These are phyloP conservation scores for Eremothecium sinecaudum DNA, from an alignment of 1,139 yeast species.

Conservation along the genomic window DNA sequence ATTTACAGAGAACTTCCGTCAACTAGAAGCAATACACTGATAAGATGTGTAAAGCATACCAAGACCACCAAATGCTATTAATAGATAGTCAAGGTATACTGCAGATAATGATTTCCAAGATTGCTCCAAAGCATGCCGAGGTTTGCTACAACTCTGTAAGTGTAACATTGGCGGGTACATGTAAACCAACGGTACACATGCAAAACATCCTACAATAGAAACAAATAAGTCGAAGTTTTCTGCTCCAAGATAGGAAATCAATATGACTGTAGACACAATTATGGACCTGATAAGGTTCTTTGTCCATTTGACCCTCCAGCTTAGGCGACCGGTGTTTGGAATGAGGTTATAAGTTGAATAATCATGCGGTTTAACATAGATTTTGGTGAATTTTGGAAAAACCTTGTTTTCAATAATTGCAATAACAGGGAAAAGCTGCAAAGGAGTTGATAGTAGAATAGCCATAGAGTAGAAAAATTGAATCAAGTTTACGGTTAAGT, in stretches of 20 bases:
- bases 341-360: conserved; percentile 5
- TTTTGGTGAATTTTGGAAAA: conserved; percentile 36
- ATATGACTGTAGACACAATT: conserved; percentile 45
- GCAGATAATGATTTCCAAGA: conserved; percentile 9
- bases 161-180: conserved; percentile 76
- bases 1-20: too few relatives aligned
- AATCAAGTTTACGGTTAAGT: conserved; percentile 54
- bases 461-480: conserved; percentile 64
- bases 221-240: conserved; percentile 61
- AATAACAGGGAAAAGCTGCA: conserved; percentile 69
- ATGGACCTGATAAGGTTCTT: conserved; percentile 49
- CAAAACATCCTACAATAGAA: conserved; percentile 70
- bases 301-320: conserved; percentile 50
- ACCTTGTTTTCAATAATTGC: conserved; percentile 57
- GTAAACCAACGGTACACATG: conserved; percentile 74
- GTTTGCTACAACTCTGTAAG: conserved; percentile 32
- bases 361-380: conserved; percentile 12
- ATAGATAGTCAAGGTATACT: conserved; percentile 36
- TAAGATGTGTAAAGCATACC: conserved; percentile 61
- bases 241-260: conserved; percentile 53
- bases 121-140: conserved; percentile 20
- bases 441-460: conserved; percentile 63
- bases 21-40: conserved; percentile 45
- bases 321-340: conserved; percentile 45
- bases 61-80: conserved; percentile 47